Evolutionary conservation across 345 rosid genomes (phyloP).

Genomic region (Hibiscus syriacus): DNA sequence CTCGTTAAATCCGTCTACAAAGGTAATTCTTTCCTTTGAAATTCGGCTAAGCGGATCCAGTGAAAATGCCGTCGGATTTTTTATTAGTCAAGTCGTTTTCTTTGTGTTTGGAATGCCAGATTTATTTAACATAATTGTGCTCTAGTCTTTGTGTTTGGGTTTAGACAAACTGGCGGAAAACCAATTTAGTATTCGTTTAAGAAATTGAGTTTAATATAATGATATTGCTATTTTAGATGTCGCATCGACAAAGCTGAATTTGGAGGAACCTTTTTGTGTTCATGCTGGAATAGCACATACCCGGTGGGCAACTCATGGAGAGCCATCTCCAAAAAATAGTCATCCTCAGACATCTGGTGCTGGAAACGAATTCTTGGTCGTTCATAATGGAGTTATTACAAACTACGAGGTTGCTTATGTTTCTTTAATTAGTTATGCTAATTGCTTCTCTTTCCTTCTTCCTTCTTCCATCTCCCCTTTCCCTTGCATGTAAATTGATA

Average conservation of each 20-base stretch:
- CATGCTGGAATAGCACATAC: constrained; percentile 81
- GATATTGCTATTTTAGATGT: constrained; percentile 32
- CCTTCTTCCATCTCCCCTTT: background rate
- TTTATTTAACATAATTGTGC: background rate
- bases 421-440: background rate
- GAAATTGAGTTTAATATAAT: background rate
- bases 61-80: background rate
- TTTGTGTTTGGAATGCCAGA: background rate
- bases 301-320: constrained; percentile 79
- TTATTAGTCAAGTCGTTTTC: background rate
- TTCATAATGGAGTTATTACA: constrained; percentile 64
- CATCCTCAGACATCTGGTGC: constrained; percentile 62
- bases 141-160: background rate
- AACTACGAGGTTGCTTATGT: constrained; percentile 50
- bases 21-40: constrained; percentile 17
- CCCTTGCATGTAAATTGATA: background rate
- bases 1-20: constrained; percentile 37
- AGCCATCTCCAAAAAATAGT: constrained; percentile 56
- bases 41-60: background rate
- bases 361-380: constrained; percentile 62
- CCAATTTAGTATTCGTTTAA: background rate
- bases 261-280: constrained; percentile 42
- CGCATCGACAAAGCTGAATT: constrained; percentile 33
- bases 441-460: background rate
- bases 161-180: background rate